A percentile compares a stretch with the other conserved stretches of the same genome.
phyloP scores from a whole-genome alignment of 306 rosid species.

The Boehmeria nivea region DNA sequence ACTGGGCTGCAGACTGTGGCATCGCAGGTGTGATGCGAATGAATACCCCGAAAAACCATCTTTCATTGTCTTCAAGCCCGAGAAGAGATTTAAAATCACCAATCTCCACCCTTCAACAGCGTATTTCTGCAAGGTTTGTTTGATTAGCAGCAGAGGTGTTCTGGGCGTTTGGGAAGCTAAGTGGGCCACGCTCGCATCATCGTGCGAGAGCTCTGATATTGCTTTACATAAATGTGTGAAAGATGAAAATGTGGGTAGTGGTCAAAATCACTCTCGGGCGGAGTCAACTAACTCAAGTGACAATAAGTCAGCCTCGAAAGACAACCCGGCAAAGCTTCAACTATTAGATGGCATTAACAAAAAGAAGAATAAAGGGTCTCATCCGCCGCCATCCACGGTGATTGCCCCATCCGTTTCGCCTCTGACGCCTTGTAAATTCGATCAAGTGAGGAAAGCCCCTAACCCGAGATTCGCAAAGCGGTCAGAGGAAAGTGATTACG shows the following conservation, averaged over 20 bases:
- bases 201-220: conserved; percentile 16
- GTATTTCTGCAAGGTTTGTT: conserved; percentile 78
- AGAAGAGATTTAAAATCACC: conserved; percentile 59
- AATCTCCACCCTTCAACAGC: conserved; percentile 68
- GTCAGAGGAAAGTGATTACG: conserved; percentile 55
- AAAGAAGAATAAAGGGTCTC: conserved; percentile 40
- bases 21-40: conserved; percentile 38
- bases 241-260: conserved; percentile 20
- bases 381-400: conserved; percentile 30
- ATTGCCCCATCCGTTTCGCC: conserved; percentile 53
- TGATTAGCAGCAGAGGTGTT: conserved; percentile 61
- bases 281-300: conserved; percentile 51
- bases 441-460: conserved; percentile 31
- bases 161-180: conserved; percentile 77
- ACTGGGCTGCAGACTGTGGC: conserved; percentile 83
- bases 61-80: conserved; percentile 70
- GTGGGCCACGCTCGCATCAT: conserved; percentile 57
- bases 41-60: conserved; percentile 81
- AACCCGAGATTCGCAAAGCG: conserved; percentile 37
- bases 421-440: conserved; percentile 53
- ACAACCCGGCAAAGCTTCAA: conserved; percentile 25
- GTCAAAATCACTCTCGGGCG: conserved; percentile 34
- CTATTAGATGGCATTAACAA: conserved; percentile 23
- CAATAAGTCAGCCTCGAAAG: conserved; percentile 25
- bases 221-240: conserved; percentile 16